A percentile compares a stretch with the other conserved stretches of the same genome.
Conservation (phyloP, 2,329 filamentous ascomycete genomes). For the Pseudogymnoascus sp. region DNA sequence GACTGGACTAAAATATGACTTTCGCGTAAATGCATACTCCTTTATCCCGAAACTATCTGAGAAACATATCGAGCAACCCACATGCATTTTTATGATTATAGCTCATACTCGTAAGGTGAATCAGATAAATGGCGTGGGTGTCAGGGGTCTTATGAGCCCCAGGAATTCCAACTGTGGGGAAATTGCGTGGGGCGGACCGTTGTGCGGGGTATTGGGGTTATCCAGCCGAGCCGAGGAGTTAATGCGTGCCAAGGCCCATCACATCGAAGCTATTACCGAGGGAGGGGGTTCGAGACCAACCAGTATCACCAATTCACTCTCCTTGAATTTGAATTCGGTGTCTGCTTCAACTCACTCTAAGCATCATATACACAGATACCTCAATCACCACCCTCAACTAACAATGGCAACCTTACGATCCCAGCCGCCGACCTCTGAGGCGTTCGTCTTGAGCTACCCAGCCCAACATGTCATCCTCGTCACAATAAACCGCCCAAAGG, state of each 20-base stretch:
- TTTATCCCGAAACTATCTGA: not conserved
- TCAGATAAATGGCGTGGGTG: not conserved
- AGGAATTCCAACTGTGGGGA: not conserved
- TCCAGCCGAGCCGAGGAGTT: not conserved
- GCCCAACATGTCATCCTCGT: constrained; percentile 47
- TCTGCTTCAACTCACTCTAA: not conserved
- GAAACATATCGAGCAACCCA: not conserved
- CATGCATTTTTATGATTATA: not conserved
- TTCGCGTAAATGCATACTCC: not conserved
- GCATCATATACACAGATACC: not conserved
- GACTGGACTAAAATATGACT: not conserved
- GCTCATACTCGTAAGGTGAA: not conserved
- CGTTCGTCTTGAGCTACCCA: constrained; percentile 35
- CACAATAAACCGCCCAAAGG: constrained; percentile 46
- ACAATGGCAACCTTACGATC: constrained; percentile 15
- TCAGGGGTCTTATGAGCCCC: not conserved
- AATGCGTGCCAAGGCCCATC: not conserved
- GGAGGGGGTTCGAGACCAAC: not conserved
- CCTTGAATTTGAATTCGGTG: not conserved
- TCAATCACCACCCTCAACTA: not conserved
- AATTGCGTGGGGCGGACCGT: constrained; percentile 3
- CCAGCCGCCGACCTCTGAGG: constrained; percentile 14
- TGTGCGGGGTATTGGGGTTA: constrained; percentile 7
- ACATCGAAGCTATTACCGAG: constrained; percentile 3
- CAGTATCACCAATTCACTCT: not conserved